Conservation (phyloP, 148 eudicot species). For the Cornus kousa region DNA sequence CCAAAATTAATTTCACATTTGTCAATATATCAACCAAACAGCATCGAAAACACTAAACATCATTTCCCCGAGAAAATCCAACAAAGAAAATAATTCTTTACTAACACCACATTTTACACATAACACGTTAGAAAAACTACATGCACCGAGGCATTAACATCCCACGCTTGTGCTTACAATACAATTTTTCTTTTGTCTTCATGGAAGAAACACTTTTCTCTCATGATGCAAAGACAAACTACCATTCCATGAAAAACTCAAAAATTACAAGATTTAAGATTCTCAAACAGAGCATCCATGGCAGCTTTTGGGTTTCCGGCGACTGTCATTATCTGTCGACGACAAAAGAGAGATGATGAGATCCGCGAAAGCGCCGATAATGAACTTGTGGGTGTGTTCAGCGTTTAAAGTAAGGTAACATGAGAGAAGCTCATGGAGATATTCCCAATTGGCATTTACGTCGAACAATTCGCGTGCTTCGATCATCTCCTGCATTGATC, state of each 20-base stretch:
- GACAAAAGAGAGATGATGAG: constrained; percentile 37
- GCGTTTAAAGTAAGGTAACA: constrained; percentile 65
- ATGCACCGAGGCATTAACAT: constrained; percentile 21
- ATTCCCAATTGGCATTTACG: constrained; percentile 43
- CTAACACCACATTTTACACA: neutral
- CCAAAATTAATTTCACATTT: neutral
- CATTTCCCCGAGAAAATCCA: constrained; percentile 16
- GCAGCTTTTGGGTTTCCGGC: constrained; percentile 4
- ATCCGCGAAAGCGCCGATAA: constrained; percentile 61
- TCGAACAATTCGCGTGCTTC: constrained; percentile 41
- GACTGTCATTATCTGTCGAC: constrained; percentile 1
- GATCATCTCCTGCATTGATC: constrained; percentile 76
- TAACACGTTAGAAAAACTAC: constrained; percentile 16
- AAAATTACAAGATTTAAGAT: too few species aligned
- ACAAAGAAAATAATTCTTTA: constrained; percentile 8
- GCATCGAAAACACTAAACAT: neutral
- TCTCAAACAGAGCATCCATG: constrained; percentile 5
- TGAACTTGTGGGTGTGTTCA: constrained; percentile 54
- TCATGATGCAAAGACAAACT: neutral
- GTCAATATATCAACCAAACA: neutral
- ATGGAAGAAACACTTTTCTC: constrained; percentile 10
- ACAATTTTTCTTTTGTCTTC: constrained; percentile 9
- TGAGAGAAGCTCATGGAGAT: constrained; percentile 53
- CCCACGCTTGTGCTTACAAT: constrained; percentile 23
- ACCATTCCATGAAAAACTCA: neutral